Conservation (phyloP, 2,329 filamentous ascomycete genomes). For the Thelonectria rubi region DNA sequence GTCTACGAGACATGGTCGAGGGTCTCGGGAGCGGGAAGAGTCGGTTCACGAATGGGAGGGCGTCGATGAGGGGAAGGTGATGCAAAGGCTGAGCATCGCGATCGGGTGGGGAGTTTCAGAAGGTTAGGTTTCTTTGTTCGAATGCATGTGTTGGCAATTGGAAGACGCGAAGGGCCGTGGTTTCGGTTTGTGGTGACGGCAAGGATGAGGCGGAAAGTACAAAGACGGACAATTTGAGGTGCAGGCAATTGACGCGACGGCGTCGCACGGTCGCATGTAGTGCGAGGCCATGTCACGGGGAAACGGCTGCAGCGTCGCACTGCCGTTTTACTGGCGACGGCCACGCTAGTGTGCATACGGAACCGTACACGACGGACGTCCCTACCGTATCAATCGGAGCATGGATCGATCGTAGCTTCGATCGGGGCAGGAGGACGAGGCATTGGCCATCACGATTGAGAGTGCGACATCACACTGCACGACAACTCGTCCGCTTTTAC, state of each 20-base stretch:
- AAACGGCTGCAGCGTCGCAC: slow-evolving; percentile 13
- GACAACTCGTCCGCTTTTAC: not conserved
- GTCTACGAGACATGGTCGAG: slow-evolving; percentile 47
- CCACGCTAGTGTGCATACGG: not conserved
- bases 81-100: slow-evolving; percentile 26
- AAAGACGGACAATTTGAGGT: not conserved
- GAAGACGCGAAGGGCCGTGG: not conserved
- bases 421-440: slow-evolving; percentile 8
- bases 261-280: not conserved
- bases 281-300: slow-evolving; percentile 17
- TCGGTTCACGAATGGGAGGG: slow-evolving; percentile 6
- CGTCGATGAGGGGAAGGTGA: slow-evolving; percentile 12
- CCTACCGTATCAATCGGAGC: slow-evolving; percentile 21
- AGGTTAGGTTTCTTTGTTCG: not conserved
- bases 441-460: slow-evolving; percentile 12
- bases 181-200: not conserved
- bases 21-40: not conserved
- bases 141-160: not conserved
- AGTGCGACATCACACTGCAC: not conserved
- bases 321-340: slow-evolving; percentile 2
- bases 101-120: slow-evolving; percentile 4
- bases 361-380: slow-evolving; percentile 16
- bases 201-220: slow-evolving; percentile 12
- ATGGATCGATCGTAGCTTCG: slow-evolving; percentile 10
- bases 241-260: slow-evolving; percentile 8